These are phyloP conservation scores for Phlebopus sp. DNA, from an alignment of 1,284 basidiomycete genomes.

Conservation along the genomic window DNA sequence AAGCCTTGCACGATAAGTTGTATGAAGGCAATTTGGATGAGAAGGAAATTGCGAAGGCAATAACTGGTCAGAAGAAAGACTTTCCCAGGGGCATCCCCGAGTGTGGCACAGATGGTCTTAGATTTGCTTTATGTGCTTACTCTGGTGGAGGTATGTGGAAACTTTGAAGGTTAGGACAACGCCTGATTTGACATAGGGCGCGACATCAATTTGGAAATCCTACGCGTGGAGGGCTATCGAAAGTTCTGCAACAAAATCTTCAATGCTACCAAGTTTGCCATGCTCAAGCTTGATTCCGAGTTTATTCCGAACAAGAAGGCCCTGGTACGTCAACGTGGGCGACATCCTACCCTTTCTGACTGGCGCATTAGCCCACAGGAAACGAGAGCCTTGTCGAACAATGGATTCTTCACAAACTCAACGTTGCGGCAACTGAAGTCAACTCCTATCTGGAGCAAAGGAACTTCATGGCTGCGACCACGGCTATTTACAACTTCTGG, in stretches of 20 bases:
- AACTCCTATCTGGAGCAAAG: slow-evolving; percentile 77
- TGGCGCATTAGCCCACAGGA: slow-evolving; percentile 67
- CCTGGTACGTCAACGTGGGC: slow-evolving; percentile 47
- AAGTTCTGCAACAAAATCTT: slow-evolving; percentile 99
- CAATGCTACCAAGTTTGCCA: slow-evolving; percentile 98
- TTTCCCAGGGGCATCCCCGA: slow-evolving; percentile 99
- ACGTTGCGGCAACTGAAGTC: slow-evolving; percentile 75
- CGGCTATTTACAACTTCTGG: slow-evolving; percentile 92
- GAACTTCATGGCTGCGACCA: slow-evolving; percentile 93
- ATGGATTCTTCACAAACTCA: slow-evolving; percentile 96
- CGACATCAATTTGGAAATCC: slow-evolving; percentile 95
- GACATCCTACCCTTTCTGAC: slow-evolving; percentile 6
- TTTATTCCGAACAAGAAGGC: slow-evolving; percentile 74
- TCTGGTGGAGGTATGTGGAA: slow-evolving; percentile 71
- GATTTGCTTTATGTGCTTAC: slow-evolving; percentile 95
- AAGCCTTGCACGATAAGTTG: slow-evolving; percentile 86
- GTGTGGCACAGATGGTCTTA: slow-evolving; percentile 95
- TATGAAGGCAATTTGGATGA: slow-evolving; percentile 92
- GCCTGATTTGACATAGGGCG: slow-evolving; percentile 53
- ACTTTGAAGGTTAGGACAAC: background rate
- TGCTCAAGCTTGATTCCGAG: slow-evolving; percentile 85
- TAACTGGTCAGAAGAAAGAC: slow-evolving; percentile 96
- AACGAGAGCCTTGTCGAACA: slow-evolving; percentile 90
- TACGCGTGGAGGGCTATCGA: slow-evolving; percentile 97
- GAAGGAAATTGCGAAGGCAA: slow-evolving; percentile 90